Evolutionary conservation across 176 grass and related monocot genomes (phyloP).

Genomic region (Carex cristatella): DNA sequence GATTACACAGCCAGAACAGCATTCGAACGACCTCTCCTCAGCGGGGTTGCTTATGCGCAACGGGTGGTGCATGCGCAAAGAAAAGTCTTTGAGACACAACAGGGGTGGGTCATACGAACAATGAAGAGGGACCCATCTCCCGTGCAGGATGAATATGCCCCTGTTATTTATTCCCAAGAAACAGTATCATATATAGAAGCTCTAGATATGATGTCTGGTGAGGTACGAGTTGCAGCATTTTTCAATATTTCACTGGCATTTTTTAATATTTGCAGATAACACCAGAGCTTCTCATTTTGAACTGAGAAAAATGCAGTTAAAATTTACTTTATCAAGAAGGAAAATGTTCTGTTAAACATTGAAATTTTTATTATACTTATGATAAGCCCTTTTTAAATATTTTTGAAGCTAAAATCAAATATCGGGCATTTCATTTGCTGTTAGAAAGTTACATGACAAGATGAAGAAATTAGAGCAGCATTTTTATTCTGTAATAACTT

Average conservation of each 20-base stretch:
- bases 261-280: not conserved
- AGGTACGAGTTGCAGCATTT: constrained; percentile 23
- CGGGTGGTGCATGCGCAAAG: constrained; percentile 65
- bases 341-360: not conserved
- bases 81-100: constrained; percentile 63
- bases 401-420: not conserved
- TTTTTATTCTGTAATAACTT: not conserved
- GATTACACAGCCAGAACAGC: constrained; percentile 74
- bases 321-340: not conserved
- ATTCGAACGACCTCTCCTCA: constrained; percentile 86
- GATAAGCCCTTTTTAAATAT: not conserved
- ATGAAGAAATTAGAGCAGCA: not conserved
- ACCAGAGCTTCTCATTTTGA: constrained; percentile 12
- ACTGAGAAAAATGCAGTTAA: not conserved
- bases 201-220: constrained; percentile 91
- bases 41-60: constrained; percentile 85
- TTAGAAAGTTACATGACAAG: not conserved
- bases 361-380: not conserved
- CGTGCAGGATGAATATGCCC: constrained; percentile 78
- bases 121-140: constrained; percentile 92
- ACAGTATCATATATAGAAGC: constrained; percentile 95
- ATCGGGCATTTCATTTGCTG: not conserved
- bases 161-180: constrained; percentile 93
- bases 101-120: constrained; percentile 89
- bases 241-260: not conserved